Evolutionary conservation across 352 stramenopile genomes (phyloP).

Genomic region (Stramenopiles sp.): DNA sequence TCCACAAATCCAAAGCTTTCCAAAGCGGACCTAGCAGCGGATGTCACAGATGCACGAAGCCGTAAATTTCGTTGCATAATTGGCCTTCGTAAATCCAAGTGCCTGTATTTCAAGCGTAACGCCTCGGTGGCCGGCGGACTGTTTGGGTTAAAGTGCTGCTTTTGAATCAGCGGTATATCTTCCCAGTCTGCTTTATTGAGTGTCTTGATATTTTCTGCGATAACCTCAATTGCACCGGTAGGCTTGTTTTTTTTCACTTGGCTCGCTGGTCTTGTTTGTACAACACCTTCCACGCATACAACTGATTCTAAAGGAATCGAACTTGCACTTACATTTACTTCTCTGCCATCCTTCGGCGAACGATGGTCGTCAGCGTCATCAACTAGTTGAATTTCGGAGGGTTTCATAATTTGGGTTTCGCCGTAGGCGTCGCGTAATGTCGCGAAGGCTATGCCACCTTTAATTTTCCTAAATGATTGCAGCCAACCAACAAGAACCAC

Average conservation of each 20-base stretch:
- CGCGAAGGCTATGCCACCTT: slow-evolving; percentile 51
- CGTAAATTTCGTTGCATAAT: slow-evolving; percentile 51
- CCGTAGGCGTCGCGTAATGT: slow-evolving; percentile 50
- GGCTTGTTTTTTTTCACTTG: slow-evolving; percentile 44
- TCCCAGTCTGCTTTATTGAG: slow-evolving; percentile 44
- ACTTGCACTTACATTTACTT: slow-evolving; percentile 16
- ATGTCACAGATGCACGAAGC: slow-evolving; percentile 41
- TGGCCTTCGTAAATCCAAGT: slow-evolving; percentile 48
- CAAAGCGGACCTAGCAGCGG: slow-evolving; percentile 37
- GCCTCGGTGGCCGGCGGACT: slow-evolving; percentile 40
- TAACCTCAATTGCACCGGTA: slow-evolving; percentile 40
- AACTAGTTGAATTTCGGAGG: slow-evolving; percentile 15
- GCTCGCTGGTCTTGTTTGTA: slow-evolving; percentile 23
- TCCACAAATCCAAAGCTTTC: slow-evolving; percentile 44
- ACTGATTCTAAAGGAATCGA: slow-evolving; percentile 13
- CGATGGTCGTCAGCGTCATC: background rate
- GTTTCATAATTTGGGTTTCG: slow-evolving; percentile 49
- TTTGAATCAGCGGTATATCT: slow-evolving; percentile 19
- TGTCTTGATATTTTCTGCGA: slow-evolving; percentile 37
- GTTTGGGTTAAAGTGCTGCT: background rate
- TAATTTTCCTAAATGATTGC: slow-evolving; percentile 43
- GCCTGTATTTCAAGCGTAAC: slow-evolving; percentile 45
- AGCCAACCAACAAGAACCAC: slow-evolving; percentile 54
- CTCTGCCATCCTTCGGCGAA: slow-evolving; percentile 16
- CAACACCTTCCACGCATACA: slow-evolving; percentile 30